Conservation (phyloP, 75 land plant species). For the Larix kaempferi region DNA sequence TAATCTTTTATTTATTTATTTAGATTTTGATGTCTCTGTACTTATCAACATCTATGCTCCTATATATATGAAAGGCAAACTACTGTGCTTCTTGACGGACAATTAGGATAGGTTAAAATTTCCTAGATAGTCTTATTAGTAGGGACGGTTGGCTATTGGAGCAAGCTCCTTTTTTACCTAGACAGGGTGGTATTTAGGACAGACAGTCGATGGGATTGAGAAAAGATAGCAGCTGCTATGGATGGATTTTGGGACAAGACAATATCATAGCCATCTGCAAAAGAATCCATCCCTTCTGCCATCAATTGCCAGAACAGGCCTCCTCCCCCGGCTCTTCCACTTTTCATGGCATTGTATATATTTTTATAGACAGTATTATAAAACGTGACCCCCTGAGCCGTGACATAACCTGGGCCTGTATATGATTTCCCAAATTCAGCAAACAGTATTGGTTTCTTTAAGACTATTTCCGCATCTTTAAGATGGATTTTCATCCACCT, state of each 20-base stretch:
- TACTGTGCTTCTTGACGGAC: too few relatives aligned
- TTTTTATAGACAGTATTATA: conserved; percentile 16
- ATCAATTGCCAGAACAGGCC: conserved; percentile 59
- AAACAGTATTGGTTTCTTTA: conserved; percentile 45
- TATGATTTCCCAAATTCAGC: conserved; percentile 47
- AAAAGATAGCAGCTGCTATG: conserved; percentile 20
- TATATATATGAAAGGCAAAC: too few relatives aligned
- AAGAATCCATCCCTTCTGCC: conserved; percentile 48
- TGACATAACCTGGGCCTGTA: background rate
- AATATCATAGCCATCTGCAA: conserved; percentile 49
- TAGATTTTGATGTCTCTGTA: too few relatives aligned
- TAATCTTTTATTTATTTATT: too few relatives aligned
- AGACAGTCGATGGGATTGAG: conserved; percentile 21
- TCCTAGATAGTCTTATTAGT: too few relatives aligned
- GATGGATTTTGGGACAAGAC: conserved; percentile 30
- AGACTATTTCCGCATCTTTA: conserved; percentile 15
- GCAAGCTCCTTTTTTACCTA: too few relatives aligned
- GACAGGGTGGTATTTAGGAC: background rate
- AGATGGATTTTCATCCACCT: conserved; percentile 38
- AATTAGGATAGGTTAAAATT: too few relatives aligned
- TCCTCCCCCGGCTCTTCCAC: conserved; percentile 28
- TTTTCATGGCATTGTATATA: conserved; percentile 27
- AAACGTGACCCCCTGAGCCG: conserved; percentile 20
- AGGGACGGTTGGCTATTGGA: too few relatives aligned
- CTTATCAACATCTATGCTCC: too few relatives aligned